Evolutionary conservation across 495 filamentous ascomycete genomes (phyloP).

Genomic region (Chaetomium fimeti): DNA sequence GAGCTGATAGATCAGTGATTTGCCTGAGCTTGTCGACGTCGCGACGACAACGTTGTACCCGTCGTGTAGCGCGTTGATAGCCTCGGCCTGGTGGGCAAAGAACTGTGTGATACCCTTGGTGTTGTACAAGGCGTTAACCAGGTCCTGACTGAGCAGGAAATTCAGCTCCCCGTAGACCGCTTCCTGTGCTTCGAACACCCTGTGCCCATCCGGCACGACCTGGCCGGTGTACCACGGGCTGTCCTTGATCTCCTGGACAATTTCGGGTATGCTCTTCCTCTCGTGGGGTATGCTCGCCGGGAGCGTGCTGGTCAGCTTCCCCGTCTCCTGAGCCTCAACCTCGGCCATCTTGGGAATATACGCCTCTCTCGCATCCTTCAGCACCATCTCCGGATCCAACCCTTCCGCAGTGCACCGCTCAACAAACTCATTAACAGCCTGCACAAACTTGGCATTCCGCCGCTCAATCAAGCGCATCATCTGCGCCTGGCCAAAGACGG

Average conservation of each 20-base stretch:
- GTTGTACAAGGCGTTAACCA: slow-evolving; percentile 95
- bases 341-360: slow-evolving; percentile 47
- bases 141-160: slow-evolving; percentile 81
- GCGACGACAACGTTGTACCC: slow-evolving; percentile 88
- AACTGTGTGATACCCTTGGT: slow-evolving; percentile 78
- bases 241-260: slow-evolving; percentile 77
- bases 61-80: slow-evolving; percentile 83
- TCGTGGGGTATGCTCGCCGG: slow-evolving; percentile 77
- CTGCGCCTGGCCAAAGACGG: slow-evolving; percentile 88
- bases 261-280: slow-evolving; percentile 77
- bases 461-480: slow-evolving; percentile 90
- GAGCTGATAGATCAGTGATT: slow-evolving; percentile 94
- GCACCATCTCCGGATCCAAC: slow-evolving; percentile 63
- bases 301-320: slow-evolving; percentile 41
- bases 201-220: slow-evolving; percentile 91
- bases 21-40: slow-evolving; percentile 94
- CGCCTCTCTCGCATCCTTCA: slow-evolving; percentile 55
- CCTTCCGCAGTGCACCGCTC: slow-evolving; percentile 64
- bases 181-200: slow-evolving; percentile 85
- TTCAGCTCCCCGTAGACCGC: slow-evolving; percentile 79
- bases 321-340: slow-evolving; percentile 16
- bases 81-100: slow-evolving; percentile 94
- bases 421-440: slow-evolving; percentile 74
- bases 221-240: slow-evolving; percentile 87
- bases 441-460: slow-evolving; percentile 78